Evolutionary conservation across 2,329 filamentous ascomycete species (phyloP).

Genomic region (Cordyceps militaris): DNA sequence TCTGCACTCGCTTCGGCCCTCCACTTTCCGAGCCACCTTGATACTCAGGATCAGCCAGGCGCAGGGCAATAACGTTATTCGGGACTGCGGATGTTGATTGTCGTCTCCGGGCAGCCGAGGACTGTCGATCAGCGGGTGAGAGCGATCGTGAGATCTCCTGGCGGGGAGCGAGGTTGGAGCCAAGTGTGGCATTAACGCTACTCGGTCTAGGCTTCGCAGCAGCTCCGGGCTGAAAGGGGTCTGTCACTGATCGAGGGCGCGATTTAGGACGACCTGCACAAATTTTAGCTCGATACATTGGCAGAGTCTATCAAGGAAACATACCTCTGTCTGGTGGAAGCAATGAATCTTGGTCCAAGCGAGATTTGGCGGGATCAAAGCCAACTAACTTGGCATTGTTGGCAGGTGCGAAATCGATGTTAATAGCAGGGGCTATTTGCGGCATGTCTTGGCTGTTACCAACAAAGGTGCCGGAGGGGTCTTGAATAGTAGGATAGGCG

Average conservation of each 20-base stretch:
- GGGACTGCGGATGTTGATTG: slow-evolving; percentile 58
- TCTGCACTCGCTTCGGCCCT: slow-evolving; percentile 77
- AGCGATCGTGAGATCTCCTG: slow-evolving; percentile 45
- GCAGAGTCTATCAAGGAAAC: slow-evolving; percentile 17
- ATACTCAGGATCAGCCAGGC: slow-evolving; percentile 81
- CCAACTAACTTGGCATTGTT: slow-evolving; percentile 33
- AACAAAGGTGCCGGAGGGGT: slow-evolving; percentile 43
- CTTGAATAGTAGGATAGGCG: slow-evolving; percentile 32
- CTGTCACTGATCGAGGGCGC: slow-evolving; percentile 51
- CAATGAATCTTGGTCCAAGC: slow-evolving; percentile 69
- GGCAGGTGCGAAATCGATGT: slow-evolving; percentile 85
- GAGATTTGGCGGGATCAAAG: slow-evolving; percentile 48
- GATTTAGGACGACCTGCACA: slow-evolving; percentile 36
- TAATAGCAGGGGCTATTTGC: slow-evolving; percentile 90
- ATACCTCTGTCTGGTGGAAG: slow-evolving; percentile 71
- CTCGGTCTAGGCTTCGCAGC: slow-evolving; percentile 31
- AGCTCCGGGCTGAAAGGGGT: slow-evolving; percentile 48
- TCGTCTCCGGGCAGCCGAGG: slow-evolving; percentile 35
- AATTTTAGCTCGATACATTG: slow-evolving; percentile 3
- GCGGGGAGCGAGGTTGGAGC: slow-evolving; percentile 36
- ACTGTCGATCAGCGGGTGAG: slow-evolving; percentile 50
- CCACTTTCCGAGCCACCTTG: slow-evolving; percentile 58
- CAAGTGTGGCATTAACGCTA: slow-evolving; percentile 33
- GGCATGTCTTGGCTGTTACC: slow-evolving; percentile 52
- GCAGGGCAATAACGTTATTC: slow-evolving; percentile 69